A percentile compares a stretch with the other conserved stretches of the same genome.
These are phyloP conservation scores for Puccinia polysora DNA, from an alignment of 1,284 basidiomycete species.

Conservation along the genomic window DNA sequence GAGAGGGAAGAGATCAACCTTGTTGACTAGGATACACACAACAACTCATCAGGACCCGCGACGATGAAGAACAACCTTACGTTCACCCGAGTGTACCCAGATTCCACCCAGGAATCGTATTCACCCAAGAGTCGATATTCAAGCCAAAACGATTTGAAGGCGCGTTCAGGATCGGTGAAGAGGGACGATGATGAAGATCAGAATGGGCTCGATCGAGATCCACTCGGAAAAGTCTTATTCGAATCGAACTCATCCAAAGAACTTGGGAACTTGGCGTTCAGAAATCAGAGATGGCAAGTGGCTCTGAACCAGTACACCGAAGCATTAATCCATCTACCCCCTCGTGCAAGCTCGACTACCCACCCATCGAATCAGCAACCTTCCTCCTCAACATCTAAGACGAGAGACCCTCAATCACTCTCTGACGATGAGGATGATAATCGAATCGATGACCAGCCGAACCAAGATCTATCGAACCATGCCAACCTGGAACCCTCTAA, in stretches of 20 bases:
- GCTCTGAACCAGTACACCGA: constrained; percentile 19
- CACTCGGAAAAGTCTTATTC: not conserved
- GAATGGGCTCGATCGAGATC: not conserved
- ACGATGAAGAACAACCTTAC: no score
- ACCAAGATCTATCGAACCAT: not conserved
- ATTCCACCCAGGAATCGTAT: no score
- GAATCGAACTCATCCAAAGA: constrained; percentile 29
- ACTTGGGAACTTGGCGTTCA: constrained; percentile 6
- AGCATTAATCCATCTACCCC: constrained; percentile 13
- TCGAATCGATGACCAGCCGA: not conserved
- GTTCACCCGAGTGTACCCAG: no score
- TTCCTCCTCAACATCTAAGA: not conserved
- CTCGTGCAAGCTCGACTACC: not conserved
- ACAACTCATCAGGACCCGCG: no score
- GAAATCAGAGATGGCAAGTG: not conserved
- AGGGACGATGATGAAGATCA: no score
- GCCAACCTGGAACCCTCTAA: not conserved
- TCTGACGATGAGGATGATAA: not conserved
- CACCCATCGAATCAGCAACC: not conserved
- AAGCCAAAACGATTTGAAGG: no score
- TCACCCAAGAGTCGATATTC: no score
- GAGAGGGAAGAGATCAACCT: no score
- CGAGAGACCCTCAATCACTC: no score
- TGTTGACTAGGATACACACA: no score
- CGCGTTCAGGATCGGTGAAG: no score